phyloP scores from a whole-genome alignment of 495 filamentous ascomycete species.

The Neurospora sp. region DNA sequence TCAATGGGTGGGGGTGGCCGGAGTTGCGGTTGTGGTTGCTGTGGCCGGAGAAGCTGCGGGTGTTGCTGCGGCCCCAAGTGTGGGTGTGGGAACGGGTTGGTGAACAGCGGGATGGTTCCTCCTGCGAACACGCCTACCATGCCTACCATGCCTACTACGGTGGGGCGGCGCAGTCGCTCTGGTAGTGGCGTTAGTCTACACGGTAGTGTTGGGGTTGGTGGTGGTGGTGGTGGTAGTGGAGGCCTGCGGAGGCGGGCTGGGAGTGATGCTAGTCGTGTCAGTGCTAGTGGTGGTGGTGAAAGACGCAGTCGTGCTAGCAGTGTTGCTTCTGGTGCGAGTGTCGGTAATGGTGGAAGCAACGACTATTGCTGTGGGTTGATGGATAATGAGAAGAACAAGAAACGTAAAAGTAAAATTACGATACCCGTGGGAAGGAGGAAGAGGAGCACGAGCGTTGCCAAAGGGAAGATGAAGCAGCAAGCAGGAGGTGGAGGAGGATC shows the following conservation, averaged over 20 bases:
- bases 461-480: not conserved
- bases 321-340: not conserved
- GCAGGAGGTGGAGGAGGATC: not conserved
- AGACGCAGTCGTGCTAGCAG: not conserved
- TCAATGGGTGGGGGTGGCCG: not conserved
- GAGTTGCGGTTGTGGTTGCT: conserved; percentile 1
- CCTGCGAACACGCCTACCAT: not conserved
- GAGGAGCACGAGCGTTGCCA: not conserved
- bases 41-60: not conserved
- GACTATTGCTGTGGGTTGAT: not conserved
- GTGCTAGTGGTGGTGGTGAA: not conserved
- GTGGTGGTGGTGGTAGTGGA: not conserved
- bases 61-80: not conserved
- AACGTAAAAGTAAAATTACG: not conserved
- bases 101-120: not conserved
- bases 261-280: not conserved
- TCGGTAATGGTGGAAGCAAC: not conserved
- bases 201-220: not conserved
- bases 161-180: not conserved
- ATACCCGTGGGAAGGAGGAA: not conserved
- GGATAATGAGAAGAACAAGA: not conserved
- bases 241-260: not conserved
- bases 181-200: not conserved
- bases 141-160: not conserved
- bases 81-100: not conserved